Base-by-base conservation (phyloP, 2,329 filamentous ascomycete genomes). In the Diaporthe australafricana region DNA sequence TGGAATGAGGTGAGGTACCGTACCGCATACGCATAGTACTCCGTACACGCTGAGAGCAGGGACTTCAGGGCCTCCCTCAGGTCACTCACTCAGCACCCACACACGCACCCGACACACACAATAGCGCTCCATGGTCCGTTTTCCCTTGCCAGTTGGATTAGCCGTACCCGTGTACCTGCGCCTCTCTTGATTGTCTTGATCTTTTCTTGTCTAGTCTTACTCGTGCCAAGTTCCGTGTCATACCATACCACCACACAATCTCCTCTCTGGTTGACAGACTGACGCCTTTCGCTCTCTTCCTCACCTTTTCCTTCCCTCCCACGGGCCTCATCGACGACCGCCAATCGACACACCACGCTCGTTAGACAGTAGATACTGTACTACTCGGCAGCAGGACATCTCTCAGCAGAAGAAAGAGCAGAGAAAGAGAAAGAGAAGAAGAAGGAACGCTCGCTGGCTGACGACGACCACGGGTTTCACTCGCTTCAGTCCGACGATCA, bases 401-500 rank as follows among this genome's bases (percentile, higher is more conserved):
- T 40, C 38, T 62, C 40, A 22, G n/a, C n/a, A 35, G 32, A 35
- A 35, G 32, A 9, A 35, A 35, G 5, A 35, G 9, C 5, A 32
- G 25, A 45, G 22, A 32, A 9, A 22, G 11, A 35, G 17, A 22
- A 30, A 4, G 11, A 62, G 11, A 48, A 48, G 17, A 48, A 14
- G 14, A 48, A 48, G 42, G 42, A 47, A 63, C 55, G n/a, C 35
- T 57, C 55, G 55, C 55, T 57, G 32, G 35, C 55, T 40, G 40
- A 63, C 42, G 57, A 63, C 42, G 40, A 22, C 27, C 57, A 30
- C 55, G 25, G 57, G 40, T 47, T 47, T 62, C 57, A 62, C 40
- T 62, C 57, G 57, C 57, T 62, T 17, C 57, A 48, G 57, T 32
- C 57, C 57, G 57, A 63, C 57, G 42, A 63, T 63, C 42, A 48